These are phyloP conservation scores for Gossypium gossypioides DNA, from an alignment of 441 rosid species.

Conservation along the genomic window DNA sequence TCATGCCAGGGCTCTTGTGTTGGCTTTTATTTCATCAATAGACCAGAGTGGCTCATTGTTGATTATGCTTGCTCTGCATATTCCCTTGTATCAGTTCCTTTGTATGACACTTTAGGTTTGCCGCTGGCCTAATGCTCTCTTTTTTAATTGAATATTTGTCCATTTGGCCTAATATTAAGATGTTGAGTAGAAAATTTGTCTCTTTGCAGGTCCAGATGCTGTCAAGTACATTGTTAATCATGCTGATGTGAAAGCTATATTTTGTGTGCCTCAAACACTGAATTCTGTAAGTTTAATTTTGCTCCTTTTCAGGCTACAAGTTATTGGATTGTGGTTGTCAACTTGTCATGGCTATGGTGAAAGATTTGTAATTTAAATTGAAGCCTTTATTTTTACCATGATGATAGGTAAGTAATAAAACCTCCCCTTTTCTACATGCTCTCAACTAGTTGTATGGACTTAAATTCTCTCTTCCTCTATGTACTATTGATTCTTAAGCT, in stretches of 20 bases:
- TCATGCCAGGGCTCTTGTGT: conserved; percentile 62
- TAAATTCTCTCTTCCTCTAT: background rate
- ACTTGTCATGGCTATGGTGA: background rate
- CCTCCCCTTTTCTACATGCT: background rate
- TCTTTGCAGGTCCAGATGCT: conserved; percentile 89
- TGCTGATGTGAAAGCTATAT: conserved; percentile 76
- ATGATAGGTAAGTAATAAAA: background rate
- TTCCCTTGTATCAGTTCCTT: conserved; percentile 84
- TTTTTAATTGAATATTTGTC: conserved; percentile 14
- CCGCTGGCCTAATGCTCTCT: conserved; percentile 7
- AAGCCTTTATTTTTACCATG: background rate
- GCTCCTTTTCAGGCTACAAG: background rate
- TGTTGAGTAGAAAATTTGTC: conserved; percentile 5
- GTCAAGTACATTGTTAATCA: conserved; percentile 80
- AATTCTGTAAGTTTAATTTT: conserved; percentile 43
- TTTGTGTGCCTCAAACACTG: conserved; percentile 82
- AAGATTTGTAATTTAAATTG: background rate
- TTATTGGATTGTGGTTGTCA: background rate
- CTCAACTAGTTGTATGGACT: background rate
- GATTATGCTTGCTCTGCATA: conserved; percentile 96
- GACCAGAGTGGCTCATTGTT: conserved; percentile 88
- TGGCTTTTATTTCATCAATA: conserved; percentile 87
- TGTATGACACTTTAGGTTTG: conserved; percentile 94
- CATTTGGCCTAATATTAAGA: background rate
- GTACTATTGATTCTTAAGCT: background rate